Percentiles rank a stretch among this genome's conserved stretches.
Evolutionary conservation across 78 protist genomes (phyloP).

Genomic region (Creolimax fragrantissima): DNA sequence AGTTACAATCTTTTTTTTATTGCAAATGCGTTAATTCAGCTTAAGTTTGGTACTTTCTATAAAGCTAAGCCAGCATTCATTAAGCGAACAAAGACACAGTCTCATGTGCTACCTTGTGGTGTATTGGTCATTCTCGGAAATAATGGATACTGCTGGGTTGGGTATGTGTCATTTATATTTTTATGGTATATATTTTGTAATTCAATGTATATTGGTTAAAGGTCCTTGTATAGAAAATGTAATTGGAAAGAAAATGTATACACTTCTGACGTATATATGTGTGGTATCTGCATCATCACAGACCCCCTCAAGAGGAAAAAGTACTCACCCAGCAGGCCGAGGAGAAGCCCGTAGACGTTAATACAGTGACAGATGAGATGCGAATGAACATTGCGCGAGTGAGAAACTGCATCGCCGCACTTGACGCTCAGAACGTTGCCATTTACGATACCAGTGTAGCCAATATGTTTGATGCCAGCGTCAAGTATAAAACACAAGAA

Average conservation of each 20-base stretch:
- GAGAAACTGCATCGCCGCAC: slow-evolving; percentile 3
- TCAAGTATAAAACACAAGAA: not conserved
- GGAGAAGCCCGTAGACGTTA: not conserved
- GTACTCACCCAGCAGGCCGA: not conserved
- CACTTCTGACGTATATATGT: too few species aligned
- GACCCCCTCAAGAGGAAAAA: not conserved
- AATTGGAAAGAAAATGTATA: too few species aligned
- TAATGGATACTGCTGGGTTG: not conserved
- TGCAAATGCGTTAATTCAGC: too few species aligned
- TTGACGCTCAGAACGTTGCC: not conserved
- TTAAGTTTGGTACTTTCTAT: not conserved
- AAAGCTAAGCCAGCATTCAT: slow-evolving; percentile 16
- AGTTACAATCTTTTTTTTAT: too few species aligned
- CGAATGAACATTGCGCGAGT: slow-evolving; percentile 17
- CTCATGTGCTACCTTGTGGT: slow-evolving; percentile 7
- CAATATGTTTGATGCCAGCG: not conserved
- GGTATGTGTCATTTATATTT: too few species aligned
- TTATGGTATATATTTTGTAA: not conserved
- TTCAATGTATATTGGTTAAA: not conserved
- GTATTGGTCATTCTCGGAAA: slow-evolving; percentile 13
- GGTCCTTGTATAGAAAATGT: too few species aligned
- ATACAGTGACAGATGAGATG: not conserved
- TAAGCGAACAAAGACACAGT: slow-evolving; percentile 11
- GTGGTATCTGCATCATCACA: too few species aligned
- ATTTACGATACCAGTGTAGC: slow-evolving; percentile 10